Conservation (phyloP, 1,284 basidiomycete genomes). For the Heterobasidion parviporum region DNA sequence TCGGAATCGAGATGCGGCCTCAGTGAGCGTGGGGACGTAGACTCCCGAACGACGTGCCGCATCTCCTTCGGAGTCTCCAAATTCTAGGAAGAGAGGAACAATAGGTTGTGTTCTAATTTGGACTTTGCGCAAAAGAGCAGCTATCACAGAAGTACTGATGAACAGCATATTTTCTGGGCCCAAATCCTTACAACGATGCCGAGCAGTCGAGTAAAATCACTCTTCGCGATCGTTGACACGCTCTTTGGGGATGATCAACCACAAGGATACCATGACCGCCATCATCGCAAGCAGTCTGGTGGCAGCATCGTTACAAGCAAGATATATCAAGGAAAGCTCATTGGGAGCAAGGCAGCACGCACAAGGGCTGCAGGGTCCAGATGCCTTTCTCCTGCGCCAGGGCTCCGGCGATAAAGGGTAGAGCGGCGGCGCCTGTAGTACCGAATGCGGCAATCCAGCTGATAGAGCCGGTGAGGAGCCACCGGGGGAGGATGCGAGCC, state of each 20-base stretch:
- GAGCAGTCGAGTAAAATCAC: no score
- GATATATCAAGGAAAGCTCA: background rate
- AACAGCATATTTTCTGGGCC: no score
- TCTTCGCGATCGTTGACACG: no score
- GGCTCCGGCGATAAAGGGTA: slow-evolving; percentile 48
- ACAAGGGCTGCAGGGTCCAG: slow-evolving; percentile 44
- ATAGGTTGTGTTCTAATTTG: no score
- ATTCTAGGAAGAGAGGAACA: no score
- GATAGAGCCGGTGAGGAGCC: slow-evolving; percentile 42
- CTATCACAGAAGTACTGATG: no score
- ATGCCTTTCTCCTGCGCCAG: slow-evolving; percentile 43
- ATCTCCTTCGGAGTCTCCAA: no score
- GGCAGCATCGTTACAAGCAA: background rate
- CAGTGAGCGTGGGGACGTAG: no score
- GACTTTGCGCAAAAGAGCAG: no score
- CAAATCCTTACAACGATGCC: no score
- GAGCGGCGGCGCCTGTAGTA: slow-evolving; percentile 38
- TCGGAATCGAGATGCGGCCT: no score
- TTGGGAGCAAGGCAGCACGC: slow-evolving; percentile 16
- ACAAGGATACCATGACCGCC: slow-evolving; percentile 29
- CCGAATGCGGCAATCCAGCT: slow-evolving; percentile 47
- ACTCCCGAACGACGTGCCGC: no score
- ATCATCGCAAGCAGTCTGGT: slow-evolving; percentile 35
- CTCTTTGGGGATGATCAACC: slow-evolving; percentile 17
- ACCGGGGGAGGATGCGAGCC: slow-evolving; percentile 35